Conservation (phyloP, 345 rosid genomes). For the Mercurialis annua region DNA sequence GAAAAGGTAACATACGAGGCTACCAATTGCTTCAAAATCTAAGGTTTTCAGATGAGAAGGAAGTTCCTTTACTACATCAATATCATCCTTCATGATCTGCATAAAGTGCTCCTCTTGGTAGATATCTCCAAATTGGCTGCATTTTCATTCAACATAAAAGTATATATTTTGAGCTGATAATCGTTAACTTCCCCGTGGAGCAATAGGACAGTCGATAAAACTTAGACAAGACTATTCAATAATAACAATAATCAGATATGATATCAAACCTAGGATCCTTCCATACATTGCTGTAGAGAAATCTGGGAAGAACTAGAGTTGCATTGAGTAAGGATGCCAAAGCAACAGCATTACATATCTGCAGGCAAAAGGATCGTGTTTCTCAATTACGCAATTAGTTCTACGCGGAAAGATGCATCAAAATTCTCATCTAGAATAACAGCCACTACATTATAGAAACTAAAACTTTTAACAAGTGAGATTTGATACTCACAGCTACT, state of each 20-base stretch:
- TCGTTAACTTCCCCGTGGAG: background rate
- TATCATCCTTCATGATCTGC: constrained; percentile 51
- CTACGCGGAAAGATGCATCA: background rate
- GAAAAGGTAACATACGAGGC: constrained; percentile 41
- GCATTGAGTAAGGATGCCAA: constrained; percentile 80
- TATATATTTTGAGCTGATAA: constrained; percentile 7
- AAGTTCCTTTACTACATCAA: constrained; percentile 69
- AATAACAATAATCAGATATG: constrained; percentile 2
- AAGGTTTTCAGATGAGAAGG: constrained; percentile 53
- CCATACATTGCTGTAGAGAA: constrained; percentile 98
- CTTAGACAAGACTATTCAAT: background rate
- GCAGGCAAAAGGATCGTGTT: constrained; percentile 23
- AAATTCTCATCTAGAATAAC: constrained; percentile 1
- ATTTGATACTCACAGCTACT: constrained; percentile 69
- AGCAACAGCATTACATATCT: constrained; percentile 83
- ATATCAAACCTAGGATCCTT: constrained; percentile 81
- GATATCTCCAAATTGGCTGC: constrained; percentile 85
- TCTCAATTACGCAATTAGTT: constrained; percentile 2
- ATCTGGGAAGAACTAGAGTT: constrained; percentile 70
- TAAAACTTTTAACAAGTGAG: background rate
- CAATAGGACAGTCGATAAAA: background rate
- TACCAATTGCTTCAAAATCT: constrained; percentile 66
- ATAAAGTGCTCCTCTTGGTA: constrained; percentile 72
- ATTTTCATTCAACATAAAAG: constrained; percentile 16
- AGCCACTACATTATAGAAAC: background rate